These are phyloP conservation scores for Leccinum barrowsii DNA, from an alignment of 768 basidiomycete species.

Conservation along the genomic window DNA sequence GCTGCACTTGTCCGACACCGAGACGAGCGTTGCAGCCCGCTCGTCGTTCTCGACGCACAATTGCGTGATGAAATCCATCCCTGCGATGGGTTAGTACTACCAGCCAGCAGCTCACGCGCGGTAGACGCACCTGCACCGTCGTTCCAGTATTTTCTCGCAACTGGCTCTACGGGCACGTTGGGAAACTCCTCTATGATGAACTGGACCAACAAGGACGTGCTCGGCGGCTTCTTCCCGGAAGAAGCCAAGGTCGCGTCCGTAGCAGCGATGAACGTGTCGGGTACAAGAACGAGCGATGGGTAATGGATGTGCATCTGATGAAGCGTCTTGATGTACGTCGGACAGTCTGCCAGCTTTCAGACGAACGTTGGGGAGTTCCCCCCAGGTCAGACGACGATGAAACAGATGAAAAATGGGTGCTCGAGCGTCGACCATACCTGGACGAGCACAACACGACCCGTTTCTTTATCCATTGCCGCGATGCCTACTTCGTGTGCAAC, in stretches of 20 bases:
- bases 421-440: conserved; percentile 50
- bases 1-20: conserved; percentile 72
- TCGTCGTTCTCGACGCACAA: conserved; percentile 80
- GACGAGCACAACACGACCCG: conserved; percentile 69
- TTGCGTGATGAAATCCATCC: conserved; percentile 75
- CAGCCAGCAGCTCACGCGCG: neutral
- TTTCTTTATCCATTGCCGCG: conserved; percentile 79
- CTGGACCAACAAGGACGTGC: conserved; percentile 64
- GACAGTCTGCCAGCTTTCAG: conserved; percentile 72
- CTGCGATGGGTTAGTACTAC: conserved; percentile 33
- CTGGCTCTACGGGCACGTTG: conserved; percentile 59
- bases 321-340: conserved; percentile 85
- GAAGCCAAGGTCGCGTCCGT: conserved; percentile 47
- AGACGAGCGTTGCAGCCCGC: conserved; percentile 73
- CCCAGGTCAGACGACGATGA: neutral
- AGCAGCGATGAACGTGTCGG: conserved; percentile 72
- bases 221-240: conserved; percentile 40
- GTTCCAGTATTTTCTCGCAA: conserved; percentile 83
- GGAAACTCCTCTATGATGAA: conserved; percentile 75
- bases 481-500: conserved; percentile 83
- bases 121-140: conserved; percentile 59
- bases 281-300: conserved; percentile 71
- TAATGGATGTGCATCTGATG: conserved; percentile 80
- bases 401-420: neutral
- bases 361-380: neutral